Percentiles rank a stretch among this genome's conserved stretches.
Evolutionary conservation across 148 eudicot genomes (phyloP).

Genomic region (Rhododendron kiyosumense): DNA sequence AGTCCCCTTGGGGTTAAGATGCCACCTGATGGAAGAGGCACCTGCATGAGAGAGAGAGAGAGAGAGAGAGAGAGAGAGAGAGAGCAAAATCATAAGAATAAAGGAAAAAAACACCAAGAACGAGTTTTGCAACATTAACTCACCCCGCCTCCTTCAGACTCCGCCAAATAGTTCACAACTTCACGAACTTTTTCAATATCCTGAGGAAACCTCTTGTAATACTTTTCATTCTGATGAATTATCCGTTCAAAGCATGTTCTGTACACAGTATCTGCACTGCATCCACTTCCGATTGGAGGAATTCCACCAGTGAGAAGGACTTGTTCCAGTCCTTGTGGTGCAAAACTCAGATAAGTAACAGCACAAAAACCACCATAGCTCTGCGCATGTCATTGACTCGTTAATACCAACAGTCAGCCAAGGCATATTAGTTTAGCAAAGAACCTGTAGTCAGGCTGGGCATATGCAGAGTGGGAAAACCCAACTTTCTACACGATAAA

Average conservation of each 20-base stretch:
- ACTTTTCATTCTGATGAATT: slow-evolving; percentile 68
- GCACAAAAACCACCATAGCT: slow-evolving; percentile 98
- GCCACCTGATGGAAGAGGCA: slow-evolving; percentile 91
- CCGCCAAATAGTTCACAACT: slow-evolving; percentile 59
- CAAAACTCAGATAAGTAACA: slow-evolving; percentile 88
- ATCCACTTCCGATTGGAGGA: slow-evolving; percentile 74
- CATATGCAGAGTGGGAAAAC: neutral
- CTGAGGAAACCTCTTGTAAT: slow-evolving; percentile 83
- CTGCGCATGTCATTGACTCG: slow-evolving; percentile 29
- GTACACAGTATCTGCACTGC: slow-evolving; percentile 78
- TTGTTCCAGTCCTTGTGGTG: slow-evolving; percentile 87
- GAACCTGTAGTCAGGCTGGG: neutral
- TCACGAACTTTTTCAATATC: slow-evolving; percentile 70
- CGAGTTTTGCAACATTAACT: slow-evolving; percentile 12
- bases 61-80: neutral
- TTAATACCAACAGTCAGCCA: neutral
- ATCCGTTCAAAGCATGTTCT: slow-evolving; percentile 61
- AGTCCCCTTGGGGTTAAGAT: slow-evolving; percentile 79
- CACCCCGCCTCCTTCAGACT: slow-evolving; percentile 83
- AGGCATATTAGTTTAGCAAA: neutral
- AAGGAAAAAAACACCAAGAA: neutral
- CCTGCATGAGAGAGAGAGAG: slow-evolving; percentile 32
- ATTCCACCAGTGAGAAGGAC: slow-evolving; percentile 91
- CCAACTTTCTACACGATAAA: neutral
- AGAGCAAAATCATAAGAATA: neutral